Conservation (phyloP, 2,329 filamentous ascomycete species). For the Achaetomium macrosporum region DNA sequence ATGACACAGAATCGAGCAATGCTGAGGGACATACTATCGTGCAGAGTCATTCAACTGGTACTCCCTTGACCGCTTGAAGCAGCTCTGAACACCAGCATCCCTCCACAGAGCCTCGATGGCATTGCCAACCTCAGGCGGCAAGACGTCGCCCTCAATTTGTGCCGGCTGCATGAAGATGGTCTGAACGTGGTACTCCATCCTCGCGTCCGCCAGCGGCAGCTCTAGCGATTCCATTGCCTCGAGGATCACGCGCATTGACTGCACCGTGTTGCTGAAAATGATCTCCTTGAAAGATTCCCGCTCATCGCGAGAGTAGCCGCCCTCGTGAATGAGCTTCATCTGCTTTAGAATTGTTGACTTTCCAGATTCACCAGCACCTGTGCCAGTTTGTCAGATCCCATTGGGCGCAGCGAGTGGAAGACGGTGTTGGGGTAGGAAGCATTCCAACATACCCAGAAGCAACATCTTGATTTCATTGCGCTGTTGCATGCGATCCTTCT, state of each 20-base stretch:
- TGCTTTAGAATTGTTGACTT: conserved; percentile 94
- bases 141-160: conserved; percentile 90
- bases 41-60: conserved; percentile 96
- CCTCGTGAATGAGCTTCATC: conserved; percentile 99
- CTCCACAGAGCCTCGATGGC: conserved; percentile 92
- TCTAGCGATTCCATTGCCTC: conserved; percentile 65
- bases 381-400: conserved; percentile 7
- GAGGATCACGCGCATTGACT: conserved; percentile 64
- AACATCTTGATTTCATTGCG: conserved; percentile 99
- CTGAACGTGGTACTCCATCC: conserved; percentile 95
- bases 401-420: neutral
- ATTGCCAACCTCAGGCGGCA: conserved; percentile 89
- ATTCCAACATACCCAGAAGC: conserved; percentile 69
- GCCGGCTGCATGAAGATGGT: conserved; percentile 98
- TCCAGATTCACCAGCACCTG: conserved; percentile 95
- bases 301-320: conserved; percentile 91
- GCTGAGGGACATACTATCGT: conserved; percentile 66
- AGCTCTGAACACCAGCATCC: conserved; percentile 86
- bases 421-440: neutral
- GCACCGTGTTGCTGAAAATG: conserved; percentile 65
- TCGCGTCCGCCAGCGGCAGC: conserved; percentile 81
- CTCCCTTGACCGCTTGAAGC: conserved; percentile 91
- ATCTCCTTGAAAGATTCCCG: conserved; percentile 66
- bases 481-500: conserved; percentile 97
- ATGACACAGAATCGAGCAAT: neutral